Conservation (phyloP, 176 grass and related monocot species). For the Oryza brachyantha region DNA sequence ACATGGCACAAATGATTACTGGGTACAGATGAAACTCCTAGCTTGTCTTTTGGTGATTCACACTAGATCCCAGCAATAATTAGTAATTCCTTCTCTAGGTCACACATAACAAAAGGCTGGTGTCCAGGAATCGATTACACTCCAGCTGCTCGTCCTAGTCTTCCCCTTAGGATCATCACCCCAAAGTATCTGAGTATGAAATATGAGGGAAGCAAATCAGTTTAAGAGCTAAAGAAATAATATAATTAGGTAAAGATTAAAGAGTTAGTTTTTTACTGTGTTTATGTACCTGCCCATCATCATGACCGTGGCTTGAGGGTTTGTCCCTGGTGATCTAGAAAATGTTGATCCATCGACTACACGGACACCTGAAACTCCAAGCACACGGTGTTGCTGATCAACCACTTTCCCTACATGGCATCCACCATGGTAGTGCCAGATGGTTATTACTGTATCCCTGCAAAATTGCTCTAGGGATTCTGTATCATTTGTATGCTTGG, state of each 20-base stretch:
- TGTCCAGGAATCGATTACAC: slow-evolving; percentile 32
- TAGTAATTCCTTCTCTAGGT: slow-evolving; percentile 47
- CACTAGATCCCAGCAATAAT: slow-evolving; percentile 55
- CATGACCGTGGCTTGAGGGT: slow-evolving; percentile 89
- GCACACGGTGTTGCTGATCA: slow-evolving; percentile 51
- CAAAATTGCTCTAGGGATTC: slow-evolving; percentile 86
- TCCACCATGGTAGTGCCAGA: slow-evolving; percentile 93
- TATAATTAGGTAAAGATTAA: background rate
- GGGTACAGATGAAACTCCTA: slow-evolving; percentile 56
- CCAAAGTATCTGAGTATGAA: slow-evolving; percentile 68
- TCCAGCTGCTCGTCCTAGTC: slow-evolving; percentile 46
- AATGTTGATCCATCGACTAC: slow-evolving; percentile 74
- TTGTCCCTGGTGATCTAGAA: slow-evolving; percentile 68
- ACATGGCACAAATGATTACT: slow-evolving; percentile 46
- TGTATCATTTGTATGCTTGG: slow-evolving; percentile 78
- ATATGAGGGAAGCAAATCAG: slow-evolving; percentile 20
- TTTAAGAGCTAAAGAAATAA: background rate
- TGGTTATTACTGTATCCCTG: slow-evolving; percentile 77
- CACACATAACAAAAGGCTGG: slow-evolving; percentile 41
- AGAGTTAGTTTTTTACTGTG: slow-evolving; percentile 6
- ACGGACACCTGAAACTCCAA: slow-evolving; percentile 54
- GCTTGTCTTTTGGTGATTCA: slow-evolving; percentile 48
- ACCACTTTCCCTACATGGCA: slow-evolving; percentile 83
- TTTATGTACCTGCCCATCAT: slow-evolving; percentile 83
- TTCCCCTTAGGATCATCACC: slow-evolving; percentile 74